Base-by-base conservation (phyloP, 805 yeast genomes). In the Helenozyma baotianmanensis region DNA sequence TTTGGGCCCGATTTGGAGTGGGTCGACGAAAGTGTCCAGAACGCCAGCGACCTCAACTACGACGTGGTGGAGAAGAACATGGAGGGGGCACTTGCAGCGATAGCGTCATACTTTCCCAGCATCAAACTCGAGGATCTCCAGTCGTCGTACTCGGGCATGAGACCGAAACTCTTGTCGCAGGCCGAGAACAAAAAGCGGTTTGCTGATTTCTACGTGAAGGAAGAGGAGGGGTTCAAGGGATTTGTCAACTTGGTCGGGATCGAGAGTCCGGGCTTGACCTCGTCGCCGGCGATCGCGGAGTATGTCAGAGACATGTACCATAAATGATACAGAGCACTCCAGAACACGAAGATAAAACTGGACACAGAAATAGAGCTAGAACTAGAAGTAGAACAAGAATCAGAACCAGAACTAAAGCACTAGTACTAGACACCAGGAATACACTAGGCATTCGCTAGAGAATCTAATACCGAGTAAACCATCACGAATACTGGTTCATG, bases 1-100 rank as follows among this genome's bases (percentile, higher is more conserved):
- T 88, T 88, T 53, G 97, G 97, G 0, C 96, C 96, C 0, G 96
- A 89, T 53, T 57, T 86, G 25, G 92, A 87, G 54, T 87, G 94
- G 85, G 76, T 83, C 2, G 72, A 70, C 21, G 41, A 34, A 9
- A 11, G 23, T 3, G 40, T 52, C 2, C 39, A 33, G 4, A 47
- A 52, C 21, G 61, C 70, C 1, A 42, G 37, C 23, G 53, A 50
- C 29, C 60, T 43, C 5, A 76, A 78, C 48, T 73, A 75, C 39
- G 50, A 60, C 5, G 81, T 79, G 6, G 69, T 64, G 41, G 56
- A 54, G 2, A 33, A 48, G 1, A 81, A 81, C 38, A 50, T 81
- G 7, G 63, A 64, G 9, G 62, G 60, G 0, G 92, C 92, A 0
- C 68, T 58, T 36, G 56, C 64, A 21, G 84, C 81, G 7, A 80